Percentiles rank a stretch among this genome's conserved stretches.
These are phyloP conservation scores for Verticillium klebahnii DNA, from an alignment of 2,329 filamentous ascomycete genomes.

Conservation along the genomic window DNA sequence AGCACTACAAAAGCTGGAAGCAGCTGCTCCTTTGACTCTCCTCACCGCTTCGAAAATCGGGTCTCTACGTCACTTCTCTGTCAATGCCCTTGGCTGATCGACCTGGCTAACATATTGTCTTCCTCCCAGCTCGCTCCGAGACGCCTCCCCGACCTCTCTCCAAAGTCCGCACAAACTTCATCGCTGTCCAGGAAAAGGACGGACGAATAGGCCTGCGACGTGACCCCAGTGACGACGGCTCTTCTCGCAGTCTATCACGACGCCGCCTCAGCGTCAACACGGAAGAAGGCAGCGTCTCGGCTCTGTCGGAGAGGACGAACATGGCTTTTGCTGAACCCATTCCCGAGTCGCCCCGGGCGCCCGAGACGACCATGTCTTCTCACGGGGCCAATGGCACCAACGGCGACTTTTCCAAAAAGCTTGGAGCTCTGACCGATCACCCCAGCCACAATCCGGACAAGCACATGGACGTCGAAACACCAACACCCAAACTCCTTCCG, in stretches of 20 bases:
- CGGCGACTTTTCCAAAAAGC: slow-evolving; percentile 6
- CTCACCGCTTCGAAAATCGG: neutral
- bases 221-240: slow-evolving; percentile 38
- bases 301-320: slow-evolving; percentile 15
- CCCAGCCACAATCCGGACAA: slow-evolving; percentile 36
- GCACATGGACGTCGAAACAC: slow-evolving; percentile 31
- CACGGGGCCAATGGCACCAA: slow-evolving; percentile 18
- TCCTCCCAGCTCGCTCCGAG: slow-evolving; percentile 10
- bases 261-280: slow-evolving; percentile 30
- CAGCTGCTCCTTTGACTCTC: neutral
- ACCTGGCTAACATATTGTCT: slow-evolving; percentile 5
- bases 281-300: slow-evolving; percentile 22
- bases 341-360: slow-evolving; percentile 34
- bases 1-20: neutral
- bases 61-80: neutral
- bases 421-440: slow-evolving; percentile 22
- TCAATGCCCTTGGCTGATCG: neutral
- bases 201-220: slow-evolving; percentile 50
- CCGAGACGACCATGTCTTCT: slow-evolving; percentile 4
- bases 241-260: slow-evolving; percentile 29
- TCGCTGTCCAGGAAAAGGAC: slow-evolving; percentile 64
- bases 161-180: slow-evolving; percentile 71
- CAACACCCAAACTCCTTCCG: slow-evolving; percentile 23
- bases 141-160: slow-evolving; percentile 56
- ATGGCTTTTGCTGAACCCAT: slow-evolving; percentile 29